Evolutionary conservation across 2,329 filamentous ascomycete genomes (phyloP), one percentile per base, ranked within the genome.

Genomic region (Coleophoma cylindrospora): DNA sequence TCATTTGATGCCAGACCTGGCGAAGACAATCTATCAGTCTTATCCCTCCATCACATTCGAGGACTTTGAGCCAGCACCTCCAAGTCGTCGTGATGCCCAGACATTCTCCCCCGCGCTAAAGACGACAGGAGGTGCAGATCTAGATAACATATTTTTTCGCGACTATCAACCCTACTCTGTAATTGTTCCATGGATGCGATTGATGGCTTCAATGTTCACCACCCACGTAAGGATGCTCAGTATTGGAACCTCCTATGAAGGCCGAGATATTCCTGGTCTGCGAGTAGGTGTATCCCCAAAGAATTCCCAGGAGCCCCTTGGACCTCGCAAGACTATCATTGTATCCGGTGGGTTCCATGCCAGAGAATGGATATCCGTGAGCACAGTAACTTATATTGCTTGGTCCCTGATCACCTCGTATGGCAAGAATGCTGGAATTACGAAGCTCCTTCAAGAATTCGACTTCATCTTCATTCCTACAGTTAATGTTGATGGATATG

Each of bases 361-460:
- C 3, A 82, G 94, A 36, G 94, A 99, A 74, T 99, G 94, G 94
- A 95, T 99, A 57, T 89, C 90, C 43, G 91, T 87, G 1, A 94
- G 86, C 61, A 95, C 91, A 0, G 89, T 95, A 47, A 95, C 87
- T 61, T 97, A 95, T 61, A 73, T 96, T 32, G 90, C 92, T 10
- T 96, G 94, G 80, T 88, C 83, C 14, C 77, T 97, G 44, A 88
- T 96, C 61, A 91, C 87, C 1, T 81, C 83, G 4, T 95, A 92
- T 66, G 88, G 87, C 53, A 89, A 89, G 57, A 75, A 79, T 69
- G 77, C 63, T 54, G 77, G 72, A 68, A 84, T 95, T 48, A 91
- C 87, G 17, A 86, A 84, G 53, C 75, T 97, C 9, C 77, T 99
- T 4, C 78, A 94, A 55, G 77, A 86, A 49, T 96, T 92, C 62